Percentiles rank a stretch among this genome's conserved stretches.
phyloP scores from a whole-genome alignment of 1,139 yeast species.

The Protomyces inouyei region DNA sequence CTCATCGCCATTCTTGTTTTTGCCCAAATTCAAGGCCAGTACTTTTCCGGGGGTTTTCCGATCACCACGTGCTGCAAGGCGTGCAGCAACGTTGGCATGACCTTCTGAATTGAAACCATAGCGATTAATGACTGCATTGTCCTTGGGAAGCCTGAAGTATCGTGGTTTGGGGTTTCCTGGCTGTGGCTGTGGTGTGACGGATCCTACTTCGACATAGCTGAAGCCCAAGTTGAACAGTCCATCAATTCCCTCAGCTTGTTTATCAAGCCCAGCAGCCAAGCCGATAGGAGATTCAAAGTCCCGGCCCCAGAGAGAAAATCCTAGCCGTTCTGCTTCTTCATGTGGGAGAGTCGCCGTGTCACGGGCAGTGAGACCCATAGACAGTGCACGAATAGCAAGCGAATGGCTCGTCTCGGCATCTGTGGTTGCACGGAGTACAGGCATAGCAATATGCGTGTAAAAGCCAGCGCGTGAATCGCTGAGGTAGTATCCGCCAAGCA shows the following conservation, averaged over 20 bases:
- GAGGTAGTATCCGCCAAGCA: constrained; percentile 47
- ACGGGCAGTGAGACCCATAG: constrained; percentile 61
- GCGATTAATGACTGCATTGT: constrained; percentile 85
- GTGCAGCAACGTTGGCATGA: constrained; percentile 65
- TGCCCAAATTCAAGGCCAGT: constrained; percentile 81
- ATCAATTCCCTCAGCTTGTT: constrained; percentile 91
- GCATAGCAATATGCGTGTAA: constrained; percentile 76
- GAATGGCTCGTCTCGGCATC: constrained; percentile 83
- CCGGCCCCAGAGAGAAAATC: constrained; percentile 60
- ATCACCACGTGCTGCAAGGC: constrained; percentile 41
- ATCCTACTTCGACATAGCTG: constrained; percentile 86
- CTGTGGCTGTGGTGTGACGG: constrained; percentile 76
- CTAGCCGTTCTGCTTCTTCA: constrained; percentile 52
- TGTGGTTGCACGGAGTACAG: constrained; percentile 62
- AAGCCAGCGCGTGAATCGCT: constrained; percentile 76
- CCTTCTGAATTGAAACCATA: constrained; percentile 94
- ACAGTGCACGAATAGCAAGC: constrained; percentile 65
- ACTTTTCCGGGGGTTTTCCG: constrained; percentile 49
- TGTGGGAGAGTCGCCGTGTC: constrained; percentile 41
- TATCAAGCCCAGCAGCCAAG: constrained; percentile 93
- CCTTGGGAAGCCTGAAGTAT: constrained; percentile 76
- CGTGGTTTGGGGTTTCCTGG: constrained; percentile 92
- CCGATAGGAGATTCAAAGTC: constrained; percentile 73
- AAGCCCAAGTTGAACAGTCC: constrained; percentile 73
- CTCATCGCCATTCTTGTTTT: constrained; percentile 88